phyloP scores from a whole-genome alignment of 2,329 filamentous ascomycete species.

The Orbilia quercus region DNA sequence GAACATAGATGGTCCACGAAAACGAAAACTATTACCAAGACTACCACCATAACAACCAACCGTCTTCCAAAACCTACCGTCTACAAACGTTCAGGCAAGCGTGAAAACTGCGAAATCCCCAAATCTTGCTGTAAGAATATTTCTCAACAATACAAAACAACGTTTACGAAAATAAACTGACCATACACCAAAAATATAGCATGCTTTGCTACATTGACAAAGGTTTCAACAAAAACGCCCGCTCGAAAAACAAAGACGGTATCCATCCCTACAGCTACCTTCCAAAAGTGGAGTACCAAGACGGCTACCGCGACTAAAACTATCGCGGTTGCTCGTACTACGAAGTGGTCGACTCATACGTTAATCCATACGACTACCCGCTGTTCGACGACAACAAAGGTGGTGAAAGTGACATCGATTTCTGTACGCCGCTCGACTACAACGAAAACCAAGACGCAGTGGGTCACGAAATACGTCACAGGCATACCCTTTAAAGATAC shows the following conservation, averaged over 20 bases:
- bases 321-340: conserved; percentile 7
- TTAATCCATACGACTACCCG: neutral
- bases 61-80: neutral
- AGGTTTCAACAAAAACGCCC: conserved; percentile 3
- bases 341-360: conserved; percentile 12
- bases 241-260: conserved; percentile 6
- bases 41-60: neutral
- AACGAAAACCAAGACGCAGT: conserved; percentile 7
- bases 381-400: conserved; percentile 7
- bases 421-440: neutral
- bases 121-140: conserved; percentile 20
- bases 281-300: conserved; percentile 14
- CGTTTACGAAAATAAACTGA: no score
- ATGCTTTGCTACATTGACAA: conserved; percentile 6
- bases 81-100: neutral
- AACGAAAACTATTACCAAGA: conserved; percentile 11
- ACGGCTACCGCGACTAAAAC: conserved; percentile 5
- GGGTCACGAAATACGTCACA: neutral
- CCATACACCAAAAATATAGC: no score
- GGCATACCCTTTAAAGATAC: no score
- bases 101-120: conserved; percentile 2
- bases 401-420: conserved; percentile 11
- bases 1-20: conserved; percentile 1
- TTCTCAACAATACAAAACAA: no score
- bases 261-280: conserved; percentile 3